These are phyloP conservation scores for Paraconiothyrium brasiliense DNA, from an alignment of 2,329 filamentous ascomycete species.

Conservation along the genomic window DNA sequence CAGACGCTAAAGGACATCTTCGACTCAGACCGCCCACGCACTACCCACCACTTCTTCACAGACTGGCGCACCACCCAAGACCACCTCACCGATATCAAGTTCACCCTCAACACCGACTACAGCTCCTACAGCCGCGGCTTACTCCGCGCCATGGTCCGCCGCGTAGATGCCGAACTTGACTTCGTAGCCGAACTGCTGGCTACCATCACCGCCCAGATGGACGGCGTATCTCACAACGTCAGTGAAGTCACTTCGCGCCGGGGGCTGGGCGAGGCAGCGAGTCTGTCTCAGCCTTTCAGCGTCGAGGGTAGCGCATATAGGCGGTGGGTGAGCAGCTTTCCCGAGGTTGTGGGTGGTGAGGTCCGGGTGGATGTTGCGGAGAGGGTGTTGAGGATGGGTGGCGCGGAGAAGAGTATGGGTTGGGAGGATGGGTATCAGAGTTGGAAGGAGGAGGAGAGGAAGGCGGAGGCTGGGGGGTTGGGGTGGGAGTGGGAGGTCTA, in stretches of 20 bases:
- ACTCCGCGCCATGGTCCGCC: not conserved
- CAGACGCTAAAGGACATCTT: constrained; percentile 14
- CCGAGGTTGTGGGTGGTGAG: constrained; percentile 16
- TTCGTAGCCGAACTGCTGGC: not conserved
- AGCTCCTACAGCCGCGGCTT: not conserved
- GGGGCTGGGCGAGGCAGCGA: not conserved
- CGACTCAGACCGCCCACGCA: constrained; percentile 13
- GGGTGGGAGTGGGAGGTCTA: not conserved
- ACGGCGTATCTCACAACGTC: not conserved
- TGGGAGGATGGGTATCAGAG: not conserved
- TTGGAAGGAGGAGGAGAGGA: not conserved
- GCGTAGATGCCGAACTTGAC: not conserved
- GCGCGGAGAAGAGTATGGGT: constrained; percentile 4
- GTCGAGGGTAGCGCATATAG: constrained; percentile 19
- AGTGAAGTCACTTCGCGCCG: not conserved
- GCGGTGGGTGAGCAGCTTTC: constrained; percentile 19
- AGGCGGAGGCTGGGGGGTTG: not conserved
- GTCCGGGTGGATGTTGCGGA: not conserved
- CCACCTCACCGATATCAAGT: not conserved
- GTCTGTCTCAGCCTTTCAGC: constrained; percentile 9
- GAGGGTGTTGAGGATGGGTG: not conserved
- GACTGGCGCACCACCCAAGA: constrained; percentile 15
- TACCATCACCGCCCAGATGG: not conserved
- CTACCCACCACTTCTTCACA: constrained; percentile 14
- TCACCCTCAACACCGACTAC: not conserved